Base-by-base conservation (phyloP, 2,329 filamentous ascomycete species). In the Pestalotiopsis sp. region DNA sequence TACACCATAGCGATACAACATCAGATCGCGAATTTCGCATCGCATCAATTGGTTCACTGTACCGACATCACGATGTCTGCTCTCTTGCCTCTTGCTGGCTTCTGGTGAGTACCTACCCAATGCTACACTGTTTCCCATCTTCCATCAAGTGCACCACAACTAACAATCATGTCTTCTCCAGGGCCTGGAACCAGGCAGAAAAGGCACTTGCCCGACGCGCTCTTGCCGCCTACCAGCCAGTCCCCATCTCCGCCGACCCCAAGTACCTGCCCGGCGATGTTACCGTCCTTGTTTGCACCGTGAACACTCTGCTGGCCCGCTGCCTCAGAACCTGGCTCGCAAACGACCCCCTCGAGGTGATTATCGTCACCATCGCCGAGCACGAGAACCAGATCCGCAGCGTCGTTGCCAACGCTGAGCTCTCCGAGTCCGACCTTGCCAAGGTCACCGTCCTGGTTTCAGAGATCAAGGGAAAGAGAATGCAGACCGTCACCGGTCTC, bases 391-490 rank as follows among this genome's bases (percentile, higher is more conserved):
- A 59, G 3, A 59, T 59, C 13, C 57, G 57, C 20, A 27, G 23
- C 12, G 57, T 59, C 9, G 23, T 72, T 49, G 70, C 70, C 14
- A 69, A 69, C 25, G 36, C 69, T 14, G 4, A 41, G 12, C 67
- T 72, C n/a, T 62, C 64, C 4, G 69, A 27, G 20, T 57, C 49
- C 5, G 63, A 62, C 11, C 61, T 62, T 23, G 17, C 38, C 7
- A 67, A 59, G 27, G 57, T 59, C 23, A 59, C 11, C 4, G 25
- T 59, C 14, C 7, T 59, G 3, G 20, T 20, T 12, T 59, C 57
- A 12, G 11, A n/a, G 2, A 17, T 27, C 23, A 59, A 27, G 23
- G 57, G 57, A 5, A 59, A 59, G 57, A 14, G 57, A 27, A 13
- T 20, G 4, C 57, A 59, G 57, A 27, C 25, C 13, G 23, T 59